Conservation (phyloP, 805 yeast species). For the Ogataea minuta region DNA sequence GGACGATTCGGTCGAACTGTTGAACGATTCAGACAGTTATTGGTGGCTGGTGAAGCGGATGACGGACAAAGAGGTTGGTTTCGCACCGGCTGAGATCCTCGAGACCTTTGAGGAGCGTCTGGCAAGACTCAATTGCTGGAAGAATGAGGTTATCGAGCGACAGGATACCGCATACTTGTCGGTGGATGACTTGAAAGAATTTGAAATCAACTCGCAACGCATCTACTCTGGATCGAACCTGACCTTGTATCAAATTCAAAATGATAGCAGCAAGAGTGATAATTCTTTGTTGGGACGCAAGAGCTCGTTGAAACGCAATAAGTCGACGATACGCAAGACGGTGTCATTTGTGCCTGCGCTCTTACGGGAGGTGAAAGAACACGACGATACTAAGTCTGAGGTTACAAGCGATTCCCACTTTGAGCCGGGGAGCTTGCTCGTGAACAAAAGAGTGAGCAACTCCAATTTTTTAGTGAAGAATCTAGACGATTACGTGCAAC, state of each 20-base stretch:
- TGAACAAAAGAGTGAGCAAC: conserved; percentile 28
- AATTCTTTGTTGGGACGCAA: conserved; percentile 26
- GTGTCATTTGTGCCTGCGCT: conserved; percentile 32
- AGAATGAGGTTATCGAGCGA: conserved; percentile 71
- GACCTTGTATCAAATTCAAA: conserved; percentile 9
- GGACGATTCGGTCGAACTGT: conserved; percentile 77
- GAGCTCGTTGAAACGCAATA: conserved; percentile 27
- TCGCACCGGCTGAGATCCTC: conserved; percentile 93
- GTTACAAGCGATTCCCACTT: conserved; percentile 41
- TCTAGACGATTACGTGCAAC: conserved; percentile 31
- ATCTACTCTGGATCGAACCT: conserved; percentile 17
- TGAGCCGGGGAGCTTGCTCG: conserved; percentile 24
- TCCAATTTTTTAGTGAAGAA: conserved; percentile 33
- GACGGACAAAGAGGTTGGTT: conserved; percentile 58
- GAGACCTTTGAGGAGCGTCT: conserved; percentile 90
- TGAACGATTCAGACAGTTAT: conserved; percentile 88
- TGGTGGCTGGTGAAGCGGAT: conserved; percentile 86
- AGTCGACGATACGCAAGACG: conserved; percentile 26
- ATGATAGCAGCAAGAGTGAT: conserved; percentile 19
- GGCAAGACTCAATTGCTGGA: conserved; percentile 89
- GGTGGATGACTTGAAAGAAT: conserved; percentile 27
- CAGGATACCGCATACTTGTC: conserved; percentile 23
- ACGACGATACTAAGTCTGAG: conserved; percentile 40
- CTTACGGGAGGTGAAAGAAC: conserved; percentile 20
- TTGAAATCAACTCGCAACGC: conserved; percentile 23